A percentile compares a stretch with the other conserved stretches of the same genome.
Evolutionary conservation across 1,284 basidiomycete genomes (phyloP).

Genomic region (Jaminaea rosea): DNA sequence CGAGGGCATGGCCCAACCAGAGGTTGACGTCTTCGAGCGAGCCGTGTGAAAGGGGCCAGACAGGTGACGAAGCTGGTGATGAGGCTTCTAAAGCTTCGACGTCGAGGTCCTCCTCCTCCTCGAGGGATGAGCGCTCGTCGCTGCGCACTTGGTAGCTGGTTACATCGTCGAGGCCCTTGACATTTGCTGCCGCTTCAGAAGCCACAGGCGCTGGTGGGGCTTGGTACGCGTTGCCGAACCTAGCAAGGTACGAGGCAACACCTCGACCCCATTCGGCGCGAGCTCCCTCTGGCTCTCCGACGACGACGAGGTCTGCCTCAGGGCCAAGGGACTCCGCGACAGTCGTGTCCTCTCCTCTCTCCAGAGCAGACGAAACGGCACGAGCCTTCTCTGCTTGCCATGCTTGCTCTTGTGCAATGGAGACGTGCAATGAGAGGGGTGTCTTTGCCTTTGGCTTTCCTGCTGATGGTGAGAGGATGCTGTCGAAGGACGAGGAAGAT

Average conservation of each 20-base stretch:
- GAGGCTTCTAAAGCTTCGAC: background rate
- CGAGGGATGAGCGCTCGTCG: background rate
- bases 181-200: background rate
- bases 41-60: background rate
- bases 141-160: background rate
- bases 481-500: background rate
- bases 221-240: slow-evolving; percentile 34
- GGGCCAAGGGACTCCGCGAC: slow-evolving; percentile 34
- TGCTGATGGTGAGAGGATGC: background rate
- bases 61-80: background rate
- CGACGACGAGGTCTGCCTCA: slow-evolving; percentile 43
- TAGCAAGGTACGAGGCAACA: slow-evolving; percentile 38
- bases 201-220: slow-evolving; percentile 21
- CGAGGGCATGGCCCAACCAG: slow-evolving; percentile 39
- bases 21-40: slow-evolving; percentile 37
- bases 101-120: slow-evolving; percentile 4
- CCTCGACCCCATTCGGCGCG: slow-evolving; percentile 35
- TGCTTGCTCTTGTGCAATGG: background rate
- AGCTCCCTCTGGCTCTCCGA: slow-evolving; percentile 41
- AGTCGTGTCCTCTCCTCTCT: slow-evolving; percentile 38
- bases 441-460: too few species aligned
- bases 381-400: slow-evolving; percentile 20
- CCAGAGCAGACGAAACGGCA: slow-evolving; percentile 34
- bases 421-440: background rate
- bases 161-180: background rate